phyloP scores from a whole-genome alignment of 129 eudicot genomes.

The Ambrosia trifida region DNA sequence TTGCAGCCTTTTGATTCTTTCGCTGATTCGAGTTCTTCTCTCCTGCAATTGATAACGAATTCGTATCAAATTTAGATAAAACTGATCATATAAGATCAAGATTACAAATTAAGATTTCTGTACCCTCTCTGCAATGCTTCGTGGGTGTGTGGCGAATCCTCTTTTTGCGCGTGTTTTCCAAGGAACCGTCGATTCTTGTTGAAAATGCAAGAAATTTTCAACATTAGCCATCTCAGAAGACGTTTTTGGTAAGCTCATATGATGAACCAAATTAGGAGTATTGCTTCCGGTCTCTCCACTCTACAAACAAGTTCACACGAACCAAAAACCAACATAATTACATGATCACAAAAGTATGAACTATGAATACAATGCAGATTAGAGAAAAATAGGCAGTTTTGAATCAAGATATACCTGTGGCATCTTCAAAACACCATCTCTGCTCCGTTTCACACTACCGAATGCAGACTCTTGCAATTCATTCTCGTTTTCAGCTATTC shows the following conservation, averaged over 20 bases:
- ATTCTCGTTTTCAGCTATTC: constrained; percentile 49
- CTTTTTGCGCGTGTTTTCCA: constrained; percentile 88
- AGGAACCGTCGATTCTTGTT: constrained; percentile 65
- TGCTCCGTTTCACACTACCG: constrained; percentile 50
- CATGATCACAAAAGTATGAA: not conserved
- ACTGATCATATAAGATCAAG: not conserved
- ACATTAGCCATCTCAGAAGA: constrained; percentile 55
- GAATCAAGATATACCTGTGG: constrained; percentile 53
- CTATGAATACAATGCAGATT: not conserved
- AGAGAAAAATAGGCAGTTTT: not conserved
- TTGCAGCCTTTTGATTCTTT: constrained; percentile 90
- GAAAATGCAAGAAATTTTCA: constrained; percentile 70
- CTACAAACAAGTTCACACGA: constrained; percentile 37
- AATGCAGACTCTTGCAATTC: constrained; percentile 55
- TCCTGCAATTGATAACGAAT: constrained; percentile 37
- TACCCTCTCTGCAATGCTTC: constrained; percentile 99
- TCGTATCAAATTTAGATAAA: constrained; percentile 3
- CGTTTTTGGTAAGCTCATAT: constrained; percentile 80
- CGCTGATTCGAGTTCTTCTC: constrained; percentile 87
- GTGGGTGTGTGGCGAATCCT: constrained; percentile 95
- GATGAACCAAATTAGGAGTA: constrained; percentile 63
- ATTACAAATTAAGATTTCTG: not conserved
- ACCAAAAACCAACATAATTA: not conserved
- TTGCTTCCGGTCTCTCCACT: constrained; percentile 50
- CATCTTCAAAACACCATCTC: constrained; percentile 57